phyloP scores from a whole-genome alignment of 2,329 filamentous ascomycete species.

The Epichloe baconii region DNA sequence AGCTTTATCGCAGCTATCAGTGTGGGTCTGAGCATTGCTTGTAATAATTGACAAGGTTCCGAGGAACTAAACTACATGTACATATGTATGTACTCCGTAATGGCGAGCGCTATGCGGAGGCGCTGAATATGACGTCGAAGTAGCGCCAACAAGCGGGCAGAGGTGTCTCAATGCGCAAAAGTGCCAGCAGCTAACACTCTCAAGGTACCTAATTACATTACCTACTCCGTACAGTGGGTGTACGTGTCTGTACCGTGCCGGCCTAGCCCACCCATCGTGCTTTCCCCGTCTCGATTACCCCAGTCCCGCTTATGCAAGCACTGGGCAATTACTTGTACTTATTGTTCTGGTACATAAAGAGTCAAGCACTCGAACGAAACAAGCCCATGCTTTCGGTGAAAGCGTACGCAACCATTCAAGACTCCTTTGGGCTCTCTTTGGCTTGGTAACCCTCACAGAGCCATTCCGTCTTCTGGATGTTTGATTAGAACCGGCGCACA shows the following conservation, averaged over 20 bases:
- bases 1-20: background rate
- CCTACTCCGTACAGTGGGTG: no score
- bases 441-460: background rate
- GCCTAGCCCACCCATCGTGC: no score
- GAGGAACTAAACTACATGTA: background rate
- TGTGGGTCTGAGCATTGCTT: background rate
- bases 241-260: no score
- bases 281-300: background rate
- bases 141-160: background rate
- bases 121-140: conserved; percentile 4
- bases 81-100: background rate
- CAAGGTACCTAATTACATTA: no score
- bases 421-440: background rate
- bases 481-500: background rate
- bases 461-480: background rate
- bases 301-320: background rate
- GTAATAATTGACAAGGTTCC: background rate
- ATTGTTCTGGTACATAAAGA: no score
- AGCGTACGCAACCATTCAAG: background rate
- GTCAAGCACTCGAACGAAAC: background rate
- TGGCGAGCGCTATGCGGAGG: background rate
- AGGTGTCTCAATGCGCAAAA: background rate
- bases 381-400: background rate
- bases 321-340: no score
- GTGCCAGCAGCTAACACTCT: no score